These are phyloP conservation scores for Penicillium psychrosexuale DNA, from an alignment of 2,329 filamentous ascomycete genomes.

Conservation along the genomic window DNA sequence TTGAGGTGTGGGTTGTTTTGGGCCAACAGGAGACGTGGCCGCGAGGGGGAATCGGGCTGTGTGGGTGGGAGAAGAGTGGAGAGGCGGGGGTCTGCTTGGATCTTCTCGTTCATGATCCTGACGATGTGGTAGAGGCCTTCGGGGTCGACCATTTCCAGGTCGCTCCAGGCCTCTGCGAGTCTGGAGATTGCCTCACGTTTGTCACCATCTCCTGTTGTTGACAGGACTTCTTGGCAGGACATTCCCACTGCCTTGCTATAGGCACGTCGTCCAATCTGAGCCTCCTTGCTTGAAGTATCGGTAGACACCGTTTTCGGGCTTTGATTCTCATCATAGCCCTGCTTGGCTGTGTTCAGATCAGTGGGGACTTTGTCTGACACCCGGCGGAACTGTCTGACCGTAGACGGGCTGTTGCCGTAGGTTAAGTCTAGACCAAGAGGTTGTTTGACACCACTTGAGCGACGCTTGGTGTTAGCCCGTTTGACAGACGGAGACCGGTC, in stretches of 20 bases:
- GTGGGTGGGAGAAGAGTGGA: conserved; percentile 36
- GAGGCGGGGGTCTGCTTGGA: conserved; percentile 52
- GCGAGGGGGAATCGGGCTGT: conserved; percentile 44
- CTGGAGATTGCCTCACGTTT: conserved; percentile 82
- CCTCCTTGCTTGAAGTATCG: conserved; percentile 65
- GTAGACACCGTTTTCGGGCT: conserved; percentile 36
- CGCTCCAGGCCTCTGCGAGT: conserved; percentile 79
- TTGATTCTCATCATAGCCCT: conserved; percentile 40
- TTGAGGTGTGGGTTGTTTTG: conserved; percentile 82
- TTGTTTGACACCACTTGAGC: conserved; percentile 59
- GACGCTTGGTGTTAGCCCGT: conserved; percentile 41
- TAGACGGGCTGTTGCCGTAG: conserved; percentile 90
- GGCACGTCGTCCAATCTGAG: conserved; percentile 72
- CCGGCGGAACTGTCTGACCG: conserved; percentile 84
- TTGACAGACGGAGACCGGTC: conserved; percentile 43
- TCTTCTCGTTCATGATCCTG: conserved; percentile 69
- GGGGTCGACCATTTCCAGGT: conserved; percentile 81
- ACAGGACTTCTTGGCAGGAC: conserved; percentile 77
- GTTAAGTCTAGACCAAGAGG: conserved; percentile 86
- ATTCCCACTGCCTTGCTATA: conserved; percentile 81
- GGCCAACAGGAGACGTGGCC: conserved; percentile 69
- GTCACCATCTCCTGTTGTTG: conserved; percentile 66
- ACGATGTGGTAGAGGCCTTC: conserved; percentile 87
- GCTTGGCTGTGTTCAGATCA: conserved; percentile 23
- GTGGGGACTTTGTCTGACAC: conserved; percentile 66